Conservation (phyloP, 2,329 filamentous ascomycete genomes). For the Aaosphaeria arxii region DNA sequence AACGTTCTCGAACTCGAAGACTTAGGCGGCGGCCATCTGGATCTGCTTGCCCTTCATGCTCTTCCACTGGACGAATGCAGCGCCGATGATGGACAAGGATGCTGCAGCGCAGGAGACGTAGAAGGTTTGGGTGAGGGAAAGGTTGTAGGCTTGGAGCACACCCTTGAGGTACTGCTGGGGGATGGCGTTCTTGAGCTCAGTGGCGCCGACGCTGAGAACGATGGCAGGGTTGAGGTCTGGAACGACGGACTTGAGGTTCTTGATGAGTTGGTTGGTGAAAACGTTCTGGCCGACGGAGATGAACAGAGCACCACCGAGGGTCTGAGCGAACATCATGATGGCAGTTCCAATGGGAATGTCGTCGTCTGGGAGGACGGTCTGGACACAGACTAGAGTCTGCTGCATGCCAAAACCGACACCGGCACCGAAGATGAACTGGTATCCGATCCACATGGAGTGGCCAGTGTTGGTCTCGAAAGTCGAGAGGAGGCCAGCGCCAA, state of each 20-base stretch:
- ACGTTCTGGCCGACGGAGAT: conserved; percentile 50
- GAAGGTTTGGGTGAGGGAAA: conserved; percentile 57
- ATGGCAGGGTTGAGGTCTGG: conserved; percentile 42
- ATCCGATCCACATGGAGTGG: conserved; percentile 37
- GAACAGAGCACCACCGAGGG: conserved; percentile 48
- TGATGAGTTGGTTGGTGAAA: conserved; percentile 48
- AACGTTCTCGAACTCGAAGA: neutral
- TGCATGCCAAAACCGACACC: conserved; percentile 50
- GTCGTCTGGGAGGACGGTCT: conserved; percentile 40
- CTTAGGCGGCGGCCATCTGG: conserved; percentile 32
- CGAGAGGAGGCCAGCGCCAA: conserved; percentile 46
- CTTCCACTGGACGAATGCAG: conserved; percentile 60
- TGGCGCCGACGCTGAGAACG: conserved; percentile 53
- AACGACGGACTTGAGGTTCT: conserved; percentile 34
- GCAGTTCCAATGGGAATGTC: conserved; percentile 49
- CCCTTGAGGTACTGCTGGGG: conserved; percentile 47
- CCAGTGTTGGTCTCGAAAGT: conserved; percentile 41
- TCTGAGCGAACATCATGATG: conserved; percentile 48
- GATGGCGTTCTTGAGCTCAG: conserved; percentile 56
- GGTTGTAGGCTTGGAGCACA: conserved; percentile 64
- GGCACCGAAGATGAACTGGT: conserved; percentile 39
- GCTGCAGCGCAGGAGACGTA: conserved; percentile 58
- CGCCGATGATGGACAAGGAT: conserved; percentile 54
- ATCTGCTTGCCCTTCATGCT: conserved; percentile 60
- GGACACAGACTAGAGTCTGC: conserved; percentile 45